Percentiles rank a stretch among this genome's conserved stretches.
Conservation (phyloP, 371 early-diverging fungal species). For the Rhizopus arrhizus region DNA sequence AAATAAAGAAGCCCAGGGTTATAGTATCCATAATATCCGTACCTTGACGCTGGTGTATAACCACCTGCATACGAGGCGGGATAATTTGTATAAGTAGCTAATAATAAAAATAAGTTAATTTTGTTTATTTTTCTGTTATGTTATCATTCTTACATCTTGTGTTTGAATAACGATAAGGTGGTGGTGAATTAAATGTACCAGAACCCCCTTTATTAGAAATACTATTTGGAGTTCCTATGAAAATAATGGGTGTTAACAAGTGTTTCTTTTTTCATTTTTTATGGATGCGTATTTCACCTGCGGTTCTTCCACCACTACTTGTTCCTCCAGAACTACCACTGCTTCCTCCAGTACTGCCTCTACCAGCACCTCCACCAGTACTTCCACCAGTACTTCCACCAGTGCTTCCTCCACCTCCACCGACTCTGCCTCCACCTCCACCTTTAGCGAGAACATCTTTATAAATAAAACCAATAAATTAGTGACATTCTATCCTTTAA, state of each 20-base stretch:
- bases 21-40: conserved; percentile 44
- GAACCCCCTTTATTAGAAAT: conserved; percentile 42
- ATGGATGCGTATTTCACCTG: conserved; percentile 5
- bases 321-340: conserved; percentile 16
- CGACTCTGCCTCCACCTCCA: conserved; percentile 9
- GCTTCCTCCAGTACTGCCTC: conserved; percentile 18
- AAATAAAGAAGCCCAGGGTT: conserved; percentile 46
- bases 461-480: background rate
- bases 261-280: background rate
- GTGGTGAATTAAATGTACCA: conserved; percentile 31
- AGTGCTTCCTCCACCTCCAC: conserved; percentile 23
- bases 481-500: background rate
- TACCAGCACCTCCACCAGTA: conserved; percentile 29
- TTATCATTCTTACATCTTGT: conserved; percentile 31
- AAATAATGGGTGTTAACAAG: background rate
- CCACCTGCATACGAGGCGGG: conserved; percentile 38
- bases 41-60: conserved; percentile 33
- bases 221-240: conserved; percentile 18
- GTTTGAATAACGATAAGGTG: conserved; percentile 20
- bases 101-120: background rate
- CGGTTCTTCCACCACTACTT: conserved; percentile 11
- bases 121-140: background rate
- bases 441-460: conserved; percentile 2
- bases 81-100: conserved; percentile 43
- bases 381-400: conserved; percentile 25